phyloP scores from a whole-genome alignment of 2,329 filamentous ascomycete genomes.

The Talaromyces albobiverticillius region DNA sequence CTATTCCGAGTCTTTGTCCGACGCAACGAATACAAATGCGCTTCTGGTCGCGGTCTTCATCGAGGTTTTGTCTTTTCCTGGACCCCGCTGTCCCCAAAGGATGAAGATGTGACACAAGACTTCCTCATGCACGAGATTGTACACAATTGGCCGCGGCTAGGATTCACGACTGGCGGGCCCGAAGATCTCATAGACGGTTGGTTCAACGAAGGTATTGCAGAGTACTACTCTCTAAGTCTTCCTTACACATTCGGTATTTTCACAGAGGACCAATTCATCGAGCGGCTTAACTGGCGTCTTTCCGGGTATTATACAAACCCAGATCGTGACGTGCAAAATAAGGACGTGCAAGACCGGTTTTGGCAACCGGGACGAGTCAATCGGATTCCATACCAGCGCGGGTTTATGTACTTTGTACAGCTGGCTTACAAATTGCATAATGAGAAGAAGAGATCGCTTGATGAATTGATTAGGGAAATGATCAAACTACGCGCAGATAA shows the following conservation, averaged over 20 bases:
- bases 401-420: slow-evolving; percentile 7
- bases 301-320: slow-evolving; percentile 2
- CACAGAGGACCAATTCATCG: slow-evolving; percentile 2
- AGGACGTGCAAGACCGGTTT: slow-evolving; percentile 3
- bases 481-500: neutral
- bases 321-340: neutral
- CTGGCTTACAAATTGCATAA: neutral
- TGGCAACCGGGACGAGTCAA: neutral
- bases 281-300: slow-evolving; percentile 5
- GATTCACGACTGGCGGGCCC: neutral
- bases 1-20: slow-evolving; percentile 3
- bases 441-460: neutral
- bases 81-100: neutral
- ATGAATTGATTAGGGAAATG: slow-evolving; percentile 3
- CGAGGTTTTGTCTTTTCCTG: slow-evolving; percentile 2
- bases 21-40: slow-evolving; percentile 4
- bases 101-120: neutral
- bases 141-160: slow-evolving; percentile 1
- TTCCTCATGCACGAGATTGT: slow-evolving; percentile 6
- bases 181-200: slow-evolving; percentile 6
- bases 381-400: slow-evolving; percentile 4
- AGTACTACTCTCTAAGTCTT: slow-evolving; percentile 1
- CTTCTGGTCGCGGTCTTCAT: slow-evolving; percentile 1
- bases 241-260: neutral
- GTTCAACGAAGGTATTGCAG: slow-evolving; percentile 8